A percentile compares a stretch with the other conserved stretches of the same genome.
These are phyloP conservation scores for Rhododendron kiyosumense DNA, from an alignment of 148 eudicot genomes.

Conservation along the genomic window DNA sequence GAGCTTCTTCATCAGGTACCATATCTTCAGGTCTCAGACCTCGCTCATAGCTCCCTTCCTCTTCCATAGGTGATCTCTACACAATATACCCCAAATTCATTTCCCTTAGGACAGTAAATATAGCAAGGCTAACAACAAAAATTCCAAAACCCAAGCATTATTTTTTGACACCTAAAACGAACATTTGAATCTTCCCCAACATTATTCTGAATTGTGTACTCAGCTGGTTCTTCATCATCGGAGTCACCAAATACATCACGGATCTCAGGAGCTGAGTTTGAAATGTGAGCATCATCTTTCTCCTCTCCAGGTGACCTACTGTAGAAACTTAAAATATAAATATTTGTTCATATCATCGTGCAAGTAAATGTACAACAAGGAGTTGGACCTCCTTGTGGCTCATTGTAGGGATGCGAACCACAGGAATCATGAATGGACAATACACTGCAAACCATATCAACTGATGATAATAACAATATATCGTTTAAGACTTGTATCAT, in stretches of 20 bases:
- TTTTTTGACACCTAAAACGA: conserved; percentile 12
- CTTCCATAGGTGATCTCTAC: conserved; percentile 76
- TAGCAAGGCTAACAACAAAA: conserved; percentile 14
- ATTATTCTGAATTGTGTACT: conserved; percentile 59
- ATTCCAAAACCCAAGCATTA: neutral
- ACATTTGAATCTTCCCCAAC: conserved; percentile 63
- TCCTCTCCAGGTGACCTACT: conserved; percentile 72
- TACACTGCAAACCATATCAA: neutral
- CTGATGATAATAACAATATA: neutral
- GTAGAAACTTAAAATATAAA: conserved; percentile 14
- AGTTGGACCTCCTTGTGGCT: neutral
- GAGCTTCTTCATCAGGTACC: conserved; percentile 78
- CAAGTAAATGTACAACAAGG: neutral
- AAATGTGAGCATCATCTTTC: conserved; percentile 52
- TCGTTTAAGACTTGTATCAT: neutral
- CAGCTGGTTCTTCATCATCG: conserved; percentile 89
- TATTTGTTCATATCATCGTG: neutral
- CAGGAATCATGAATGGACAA: neutral
- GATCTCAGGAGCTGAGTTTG: conserved; percentile 74
- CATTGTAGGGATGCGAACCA: neutral
- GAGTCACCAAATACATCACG: conserved; percentile 99
- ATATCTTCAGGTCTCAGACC: conserved; percentile 77
- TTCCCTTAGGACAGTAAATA: conserved; percentile 1
- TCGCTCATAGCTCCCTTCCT: conserved; percentile 69
- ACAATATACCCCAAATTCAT: conserved; percentile 1